Percentiles rank a stretch among this genome's conserved stretches.
phyloP scores from a whole-genome alignment of 495 filamentous ascomycete genomes.

The Jackrogersella multiformis region DNA sequence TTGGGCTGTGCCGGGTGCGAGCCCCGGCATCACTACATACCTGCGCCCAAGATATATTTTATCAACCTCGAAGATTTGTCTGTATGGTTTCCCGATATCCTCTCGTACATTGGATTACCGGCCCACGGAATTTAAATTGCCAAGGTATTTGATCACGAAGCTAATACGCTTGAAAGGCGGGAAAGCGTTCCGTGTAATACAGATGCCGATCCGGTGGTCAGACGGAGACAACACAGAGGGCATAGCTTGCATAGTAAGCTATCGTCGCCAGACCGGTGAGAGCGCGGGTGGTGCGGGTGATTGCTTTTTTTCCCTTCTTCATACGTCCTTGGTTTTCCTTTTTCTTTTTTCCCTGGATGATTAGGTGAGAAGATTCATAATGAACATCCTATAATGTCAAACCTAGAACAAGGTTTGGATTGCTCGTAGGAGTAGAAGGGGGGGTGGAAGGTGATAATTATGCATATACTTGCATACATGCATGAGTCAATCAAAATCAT shows the following conservation, averaged over 20 bases:
- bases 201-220: constrained; percentile 39
- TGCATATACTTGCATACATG: constrained; percentile 8
- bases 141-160: constrained; percentile 24
- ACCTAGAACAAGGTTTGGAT: constrained; percentile 5
- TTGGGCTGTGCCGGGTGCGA: not conserved
- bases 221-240: constrained; percentile 19
- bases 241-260: constrained; percentile 7
- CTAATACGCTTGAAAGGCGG: constrained; percentile 24
- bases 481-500: constrained; percentile 12
- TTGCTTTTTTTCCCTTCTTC: no score
- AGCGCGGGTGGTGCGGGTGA: not conserved
- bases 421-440: constrained; percentile 5
- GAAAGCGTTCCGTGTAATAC: constrained; percentile 30
- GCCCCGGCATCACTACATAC: constrained; percentile 16
- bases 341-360: constrained; percentile 13
- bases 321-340: constrained; percentile 7
- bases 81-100: not conserved
- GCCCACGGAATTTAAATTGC: constrained; percentile 8
- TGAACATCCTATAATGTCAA: constrained; percentile 11
- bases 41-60: constrained; percentile 5
- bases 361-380: constrained; percentile 20
- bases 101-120: constrained; percentile 10
- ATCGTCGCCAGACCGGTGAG: constrained; percentile 22
- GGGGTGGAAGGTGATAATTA: constrained; percentile 4
- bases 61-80: constrained; percentile 1